phyloP scores from a whole-genome alignment of 2,329 filamentous ascomycete genomes.

The Didymella exigua region DNA sequence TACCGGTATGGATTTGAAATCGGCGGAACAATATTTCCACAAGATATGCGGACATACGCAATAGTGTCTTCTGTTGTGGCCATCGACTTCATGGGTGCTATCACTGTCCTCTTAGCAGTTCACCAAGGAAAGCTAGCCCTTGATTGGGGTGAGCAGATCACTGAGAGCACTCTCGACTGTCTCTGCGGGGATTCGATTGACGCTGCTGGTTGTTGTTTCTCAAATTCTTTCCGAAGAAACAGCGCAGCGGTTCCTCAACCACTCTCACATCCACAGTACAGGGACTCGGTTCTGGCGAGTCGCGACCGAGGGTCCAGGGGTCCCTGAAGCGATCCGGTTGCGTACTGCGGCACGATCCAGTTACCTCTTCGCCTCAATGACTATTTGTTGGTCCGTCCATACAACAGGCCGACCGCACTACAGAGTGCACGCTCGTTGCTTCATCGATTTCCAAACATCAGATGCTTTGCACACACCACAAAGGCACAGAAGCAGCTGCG shows the following conservation, averaged over 20 bases:
- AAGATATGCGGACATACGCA: neutral
- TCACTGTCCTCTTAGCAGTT: neutral
- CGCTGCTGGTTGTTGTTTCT: neutral
- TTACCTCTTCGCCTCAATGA: no score
- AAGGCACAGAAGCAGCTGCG: no score
- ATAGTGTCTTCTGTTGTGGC: neutral
- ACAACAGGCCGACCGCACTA: no score
- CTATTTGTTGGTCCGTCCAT: no score
- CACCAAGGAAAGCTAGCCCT: neutral
- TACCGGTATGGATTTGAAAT: neutral
- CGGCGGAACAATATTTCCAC: neutral
- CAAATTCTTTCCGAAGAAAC: conserved; percentile 7
- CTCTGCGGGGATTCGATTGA: neutral
- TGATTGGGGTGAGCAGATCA: conserved; percentile 3
- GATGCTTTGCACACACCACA: no score
- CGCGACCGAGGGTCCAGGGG: no score
- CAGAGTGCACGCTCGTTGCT: no score
- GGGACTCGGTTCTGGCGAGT: conserved; percentile 2
- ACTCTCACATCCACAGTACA: neutral
- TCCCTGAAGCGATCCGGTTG: no score
- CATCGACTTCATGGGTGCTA: neutral
- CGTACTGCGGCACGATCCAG: no score
- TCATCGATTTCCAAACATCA: no score
- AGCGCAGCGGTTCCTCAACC: neutral
- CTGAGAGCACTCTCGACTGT: neutral